Base-by-base conservation (phyloP, 2,329 filamentous ascomycete genomes). In the Cladosporium halotolerans region DNA sequence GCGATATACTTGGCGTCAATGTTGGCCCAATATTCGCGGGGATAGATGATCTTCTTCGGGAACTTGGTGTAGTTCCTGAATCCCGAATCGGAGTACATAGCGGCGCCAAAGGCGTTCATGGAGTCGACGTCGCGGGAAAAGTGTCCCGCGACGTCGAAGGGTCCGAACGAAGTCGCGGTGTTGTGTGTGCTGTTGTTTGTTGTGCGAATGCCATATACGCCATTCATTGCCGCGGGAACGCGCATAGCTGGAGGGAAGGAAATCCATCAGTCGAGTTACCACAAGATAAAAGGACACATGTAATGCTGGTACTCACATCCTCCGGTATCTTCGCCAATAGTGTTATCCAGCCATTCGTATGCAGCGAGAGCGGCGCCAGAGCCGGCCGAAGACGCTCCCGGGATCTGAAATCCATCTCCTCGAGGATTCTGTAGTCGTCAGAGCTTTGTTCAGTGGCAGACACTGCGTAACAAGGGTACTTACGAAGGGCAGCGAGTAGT, bases 21-120 rank as follows among this genome's bases (percentile, higher is more conserved):
- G 23, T 28, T 7, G 23, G 23, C 23, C 23, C 23, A 7, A 28
- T 28, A 28, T 7, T 28, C 23, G 4, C 4, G 23, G 23, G 23
- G 23, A 28, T 28, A 28, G 23, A 28, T 28, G 3, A 28, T 28
- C 23, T 28, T 28, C 23, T 7, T 28, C 23, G 23, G 23, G 23
- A 28, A 28, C 65, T 93, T 93, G 60, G 90, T 96, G 71, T 84
- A 81, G 57, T 86, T 81, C 74, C 96, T 93, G 57, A 96, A 88
- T 89, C 3, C 83, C 75, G 52, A 72, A 47, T 44, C 44, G 45
- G 40, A 33, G 32, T 23, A 28, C 28, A 42, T 14, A 16, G 23
- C 23, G 23, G 33, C 31, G 38, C 50, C 11, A 19, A 31, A 41
- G 33, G 18, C 40, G 18, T 18, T n/a, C 23, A 28, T 28, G 23